These are phyloP conservation scores for Kuraishia molischiana DNA, from an alignment of 805 yeast genomes.

Conservation along the genomic window DNA sequence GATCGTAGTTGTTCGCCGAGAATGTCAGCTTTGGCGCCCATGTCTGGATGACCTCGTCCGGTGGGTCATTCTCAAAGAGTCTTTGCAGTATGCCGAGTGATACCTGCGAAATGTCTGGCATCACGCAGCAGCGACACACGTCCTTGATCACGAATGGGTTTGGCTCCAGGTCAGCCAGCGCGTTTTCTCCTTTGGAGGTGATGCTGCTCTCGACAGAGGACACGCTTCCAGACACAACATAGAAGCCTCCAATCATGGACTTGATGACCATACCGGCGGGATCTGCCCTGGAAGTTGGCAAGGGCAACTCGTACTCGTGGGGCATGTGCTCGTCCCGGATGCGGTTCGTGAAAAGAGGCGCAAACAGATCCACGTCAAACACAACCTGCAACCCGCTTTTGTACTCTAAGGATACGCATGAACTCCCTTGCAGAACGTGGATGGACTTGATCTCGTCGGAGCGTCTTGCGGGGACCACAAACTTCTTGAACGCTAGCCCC, in stretches of 20 bases:
- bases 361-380: background rate
- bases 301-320: background rate
- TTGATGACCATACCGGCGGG: too few relatives aligned
- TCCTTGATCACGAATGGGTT: background rate
- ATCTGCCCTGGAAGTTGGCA: too few relatives aligned
- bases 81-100: too few relatives aligned
- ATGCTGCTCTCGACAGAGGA: too few relatives aligned
- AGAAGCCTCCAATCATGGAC: too few relatives aligned
- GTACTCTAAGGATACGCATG: background rate
- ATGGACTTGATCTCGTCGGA: background rate
- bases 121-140: background rate
- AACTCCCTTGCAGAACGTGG: background rate
- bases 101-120: too few relatives aligned
- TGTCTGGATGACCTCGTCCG: background rate
- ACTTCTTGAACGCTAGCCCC: background rate
- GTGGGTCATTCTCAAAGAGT: too few relatives aligned
- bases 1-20: background rate
- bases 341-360: background rate
- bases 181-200: too few relatives aligned
- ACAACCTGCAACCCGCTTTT: background rate
- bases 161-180: too few relatives aligned
- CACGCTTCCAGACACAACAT: too few relatives aligned
- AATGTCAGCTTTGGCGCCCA: background rate
- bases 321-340: background rate
- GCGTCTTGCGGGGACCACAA: background rate